Evolutionary conservation across 2,329 filamentous ascomycete genomes (phyloP).

Genomic region (Cladosporium phlei): DNA sequence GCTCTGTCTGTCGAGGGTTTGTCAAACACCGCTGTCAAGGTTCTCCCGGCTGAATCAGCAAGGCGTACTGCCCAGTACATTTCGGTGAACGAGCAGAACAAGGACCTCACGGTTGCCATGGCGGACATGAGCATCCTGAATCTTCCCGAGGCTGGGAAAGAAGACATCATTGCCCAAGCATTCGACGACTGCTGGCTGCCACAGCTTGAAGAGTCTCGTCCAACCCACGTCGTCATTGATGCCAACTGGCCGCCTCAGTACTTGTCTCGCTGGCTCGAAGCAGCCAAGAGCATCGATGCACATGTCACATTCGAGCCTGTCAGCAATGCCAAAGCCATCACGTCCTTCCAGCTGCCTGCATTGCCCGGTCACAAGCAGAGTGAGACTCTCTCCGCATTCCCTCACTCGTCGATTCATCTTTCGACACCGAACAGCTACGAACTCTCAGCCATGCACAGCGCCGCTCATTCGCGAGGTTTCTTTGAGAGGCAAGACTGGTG

Average conservation of each 20-base stretch:
- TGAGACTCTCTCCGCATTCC: slow-evolving; percentile 46
- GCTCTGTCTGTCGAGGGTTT: slow-evolving; percentile 62
- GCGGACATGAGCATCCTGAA: slow-evolving; percentile 87
- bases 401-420: slow-evolving; percentile 61
- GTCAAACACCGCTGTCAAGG: slow-evolving; percentile 58
- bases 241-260: slow-evolving; percentile 73
- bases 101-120: slow-evolving; percentile 86
- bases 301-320: slow-evolving; percentile 83
- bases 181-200: slow-evolving; percentile 57
- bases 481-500: slow-evolving; percentile 75
- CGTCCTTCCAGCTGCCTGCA: slow-evolving; percentile 54
- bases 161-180: slow-evolving; percentile 31
- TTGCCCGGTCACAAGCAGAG: slow-evolving; percentile 7
- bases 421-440: slow-evolving; percentile 81
- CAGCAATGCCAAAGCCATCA: slow-evolving; percentile 69
- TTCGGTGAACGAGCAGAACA: slow-evolving; percentile 76
- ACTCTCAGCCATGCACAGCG: slow-evolving; percentile 69
- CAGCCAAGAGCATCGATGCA: slow-evolving; percentile 52
- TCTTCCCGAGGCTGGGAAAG: slow-evolving; percentile 26
- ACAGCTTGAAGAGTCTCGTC: slow-evolving; percentile 52
- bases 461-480: slow-evolving; percentile 61
- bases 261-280: slow-evolving; percentile 62
- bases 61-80: slow-evolving; percentile 84
- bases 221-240: slow-evolving; percentile 78
- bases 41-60: slow-evolving; percentile 36